Conservation (phyloP, 106 monocot species). For the Dioscorea dumetorum region DNA sequence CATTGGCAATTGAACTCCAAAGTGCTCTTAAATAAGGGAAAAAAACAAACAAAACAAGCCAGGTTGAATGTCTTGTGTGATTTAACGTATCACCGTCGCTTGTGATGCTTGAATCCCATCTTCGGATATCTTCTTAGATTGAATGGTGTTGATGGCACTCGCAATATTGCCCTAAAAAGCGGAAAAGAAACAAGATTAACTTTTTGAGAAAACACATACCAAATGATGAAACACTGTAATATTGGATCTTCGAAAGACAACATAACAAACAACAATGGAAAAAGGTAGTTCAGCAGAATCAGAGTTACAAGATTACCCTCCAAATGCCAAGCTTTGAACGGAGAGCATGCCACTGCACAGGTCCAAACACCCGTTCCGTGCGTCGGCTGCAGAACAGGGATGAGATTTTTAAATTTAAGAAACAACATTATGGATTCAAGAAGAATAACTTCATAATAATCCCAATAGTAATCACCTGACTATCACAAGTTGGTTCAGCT, state of each 20-base stretch:
- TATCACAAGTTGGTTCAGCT: conserved; percentile 73
- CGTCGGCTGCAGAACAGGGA: conserved; percentile 53
- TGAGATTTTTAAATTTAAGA: neutral
- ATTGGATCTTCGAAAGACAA: neutral
- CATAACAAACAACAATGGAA: neutral
- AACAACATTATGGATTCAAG: neutral
- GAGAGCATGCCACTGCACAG: conserved; percentile 68
- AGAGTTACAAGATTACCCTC: conserved; percentile 51
- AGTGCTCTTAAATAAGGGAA: too few relatives aligned
- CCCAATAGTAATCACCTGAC: conserved; percentile 41
- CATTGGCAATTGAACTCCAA: too few relatives aligned
- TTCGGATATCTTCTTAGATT: conserved; percentile 65
- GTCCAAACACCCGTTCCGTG: conserved; percentile 74
- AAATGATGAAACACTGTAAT: neutral
- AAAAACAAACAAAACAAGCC: too few relatives aligned
- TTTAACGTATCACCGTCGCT: conserved; percentile 27
- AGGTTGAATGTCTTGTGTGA: too few relatives aligned
- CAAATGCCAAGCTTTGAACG: conserved; percentile 67
- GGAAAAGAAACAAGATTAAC: neutral
- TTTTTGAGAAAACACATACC: neutral
- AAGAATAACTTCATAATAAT: conserved; percentile 3
- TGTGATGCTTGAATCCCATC: conserved; percentile 32
- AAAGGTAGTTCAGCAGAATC: neutral
- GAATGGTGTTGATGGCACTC: conserved; percentile 54
- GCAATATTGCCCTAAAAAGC: conserved; percentile 57